Evolutionary conservation across 2,329 filamentous ascomycete genomes (phyloP), one percentile per base, ranked within the genome.

Genomic region (Grosmannia huntii): DNA sequence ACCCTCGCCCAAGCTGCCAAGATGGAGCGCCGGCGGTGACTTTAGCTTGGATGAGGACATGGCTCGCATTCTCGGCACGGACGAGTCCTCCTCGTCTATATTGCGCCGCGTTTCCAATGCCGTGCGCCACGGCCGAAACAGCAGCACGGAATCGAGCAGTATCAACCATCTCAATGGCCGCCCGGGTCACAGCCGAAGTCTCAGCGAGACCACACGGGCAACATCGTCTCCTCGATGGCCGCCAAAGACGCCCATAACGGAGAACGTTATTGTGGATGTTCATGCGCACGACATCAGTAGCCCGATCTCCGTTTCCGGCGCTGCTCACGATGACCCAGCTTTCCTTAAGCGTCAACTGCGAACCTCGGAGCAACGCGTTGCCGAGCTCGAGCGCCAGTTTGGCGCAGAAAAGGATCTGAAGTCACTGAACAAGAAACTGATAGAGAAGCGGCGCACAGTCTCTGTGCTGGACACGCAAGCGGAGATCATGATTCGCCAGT

Each of bases 31-130:
- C 50, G 89, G 89, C 56, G 89, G 85, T 57, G 90, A 95, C 63
- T 94, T 96, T 67, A 94, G 87, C 60, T 84, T 96, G 85, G 92
- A 97, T 63, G 91, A 96, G 70, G 94, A 97, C 68, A 90, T 96
- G 83, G 87, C 89, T 57, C 86, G 91, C 59, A 92, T 96, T 59
- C 77, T 96, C 60, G 87, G 84, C 48, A 85, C 83, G 23, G 89
- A 92, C 60, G 88, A 90, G 68, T 77, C 80, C 50, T 86, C 84
- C 36, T 85, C 89, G 28, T 92, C 89, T 1, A 87, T 96, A 61
- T 76, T 97, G 62, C 87, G 89, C 59, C 84, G 90, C 56, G 88
- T 96, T 48, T 97, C 94, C 9, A 96, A 96, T 68, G 91, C 89
- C 55, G 90, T 96, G 59, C 89, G 90, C 62, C 94, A 97, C 71